These are phyloP conservation scores for Gautieria morchelliformis DNA, from an alignment of 768 basidiomycete species.

Conservation along the genomic window DNA sequence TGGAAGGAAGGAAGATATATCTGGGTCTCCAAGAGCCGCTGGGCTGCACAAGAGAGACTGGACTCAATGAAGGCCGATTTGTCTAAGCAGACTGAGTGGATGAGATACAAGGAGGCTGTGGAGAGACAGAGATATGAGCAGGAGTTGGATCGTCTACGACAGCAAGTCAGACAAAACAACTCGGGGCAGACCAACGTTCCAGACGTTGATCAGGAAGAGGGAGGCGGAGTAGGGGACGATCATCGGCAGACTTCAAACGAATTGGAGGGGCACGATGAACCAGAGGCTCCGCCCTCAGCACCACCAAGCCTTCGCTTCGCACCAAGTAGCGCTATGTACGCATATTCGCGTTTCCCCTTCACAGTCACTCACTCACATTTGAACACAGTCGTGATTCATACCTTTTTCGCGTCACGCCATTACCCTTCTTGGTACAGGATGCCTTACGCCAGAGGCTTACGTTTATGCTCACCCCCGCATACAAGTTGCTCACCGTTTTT, in stretches of 20 bases:
- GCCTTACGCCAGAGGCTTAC: conserved; percentile 3
- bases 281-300: neutral
- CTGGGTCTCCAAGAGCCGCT: conserved; percentile 5
- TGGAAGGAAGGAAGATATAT: conserved; percentile 8
- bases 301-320: neutral
- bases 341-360: neutral
- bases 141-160: neutral
- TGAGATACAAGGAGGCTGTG: conserved; percentile 6
- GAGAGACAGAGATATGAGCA: neutral
- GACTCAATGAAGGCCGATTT: conserved; percentile 3
- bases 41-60: conserved; percentile 6
- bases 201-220: neutral
- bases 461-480: conserved; percentile 2
- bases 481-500: conserved; percentile 1
- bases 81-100: neutral
- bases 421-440: neutral
- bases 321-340: neutral
- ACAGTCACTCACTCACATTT: neutral
- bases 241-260: neutral
- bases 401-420: conserved; percentile 3
- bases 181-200: neutral
- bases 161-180: neutral
- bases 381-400: neutral
- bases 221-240: neutral
- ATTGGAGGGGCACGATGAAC: neutral